phyloP scores from a whole-genome alignment of 208 protist genomes.

The Trypanosoma cruzi region DNA sequence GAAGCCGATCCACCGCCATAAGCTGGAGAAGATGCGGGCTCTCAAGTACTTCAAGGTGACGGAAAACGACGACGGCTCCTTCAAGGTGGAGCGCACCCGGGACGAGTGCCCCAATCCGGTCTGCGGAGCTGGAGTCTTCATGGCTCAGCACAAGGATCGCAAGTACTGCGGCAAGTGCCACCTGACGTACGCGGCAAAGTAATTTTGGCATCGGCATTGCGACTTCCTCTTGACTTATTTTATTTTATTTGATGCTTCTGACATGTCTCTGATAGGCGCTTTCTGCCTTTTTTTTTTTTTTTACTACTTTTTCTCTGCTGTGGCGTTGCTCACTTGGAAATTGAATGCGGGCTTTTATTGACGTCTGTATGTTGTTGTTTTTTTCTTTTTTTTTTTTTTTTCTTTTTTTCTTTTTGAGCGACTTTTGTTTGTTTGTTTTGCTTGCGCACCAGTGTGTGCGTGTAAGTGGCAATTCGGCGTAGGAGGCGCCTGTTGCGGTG shows the following conservation, averaged over 20 bases:
- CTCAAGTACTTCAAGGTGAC: conserved; percentile 99
- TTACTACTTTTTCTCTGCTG: background rate
- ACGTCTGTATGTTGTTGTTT: conserved; percentile 19
- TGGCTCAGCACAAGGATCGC: conserved; percentile 98
- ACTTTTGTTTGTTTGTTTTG: conserved; percentile 14
- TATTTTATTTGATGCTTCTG: conserved; percentile 14
- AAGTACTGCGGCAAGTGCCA: conserved; percentile 99
- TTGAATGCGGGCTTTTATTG: background rate
- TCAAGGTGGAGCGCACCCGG: conserved; percentile 96
- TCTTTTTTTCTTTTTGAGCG: conserved; percentile 1
- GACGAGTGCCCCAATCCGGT: conserved; percentile 95
- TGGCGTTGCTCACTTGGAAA: background rate
- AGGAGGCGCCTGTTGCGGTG: background rate
- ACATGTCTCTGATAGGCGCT: background rate
- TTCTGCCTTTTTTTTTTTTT: background rate
- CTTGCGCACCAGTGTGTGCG: too few relatives aligned
- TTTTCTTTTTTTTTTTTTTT: conserved; percentile 24
- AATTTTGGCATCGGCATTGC: conserved; percentile 26
- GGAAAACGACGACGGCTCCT: conserved; percentile 96
- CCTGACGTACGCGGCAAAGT: conserved; percentile 92
- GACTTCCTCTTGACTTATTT: conserved; percentile 18
- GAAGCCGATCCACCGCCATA: conserved; percentile 98
- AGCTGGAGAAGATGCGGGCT: conserved; percentile 99
- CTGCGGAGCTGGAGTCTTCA: conserved; percentile 99
- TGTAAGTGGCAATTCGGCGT: background rate